A percentile compares a stretch with the other conserved stretches of the same genome.
These are phyloP conservation scores for Erysimum cheiranthoides DNA, from an alignment of 345 rosid genomes.

Conservation along the genomic window DNA sequence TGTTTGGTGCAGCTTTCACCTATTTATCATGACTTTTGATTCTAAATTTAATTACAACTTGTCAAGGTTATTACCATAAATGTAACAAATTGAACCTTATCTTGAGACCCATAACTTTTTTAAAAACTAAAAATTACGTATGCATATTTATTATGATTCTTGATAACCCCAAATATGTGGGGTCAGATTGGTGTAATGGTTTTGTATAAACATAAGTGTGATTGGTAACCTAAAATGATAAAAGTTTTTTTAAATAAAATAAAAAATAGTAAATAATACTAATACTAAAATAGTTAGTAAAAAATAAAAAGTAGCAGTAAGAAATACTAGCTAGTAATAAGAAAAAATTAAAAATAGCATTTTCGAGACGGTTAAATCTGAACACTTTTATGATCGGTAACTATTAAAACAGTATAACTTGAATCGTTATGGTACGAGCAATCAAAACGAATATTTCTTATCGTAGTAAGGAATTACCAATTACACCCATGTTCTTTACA, in stretches of 20 bases:
- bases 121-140: neutral
- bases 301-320: too few relatives aligned
- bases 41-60: neutral
- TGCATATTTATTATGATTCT: neutral
- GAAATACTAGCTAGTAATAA: too few relatives aligned
- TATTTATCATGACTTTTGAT: slow-evolving; percentile 11
- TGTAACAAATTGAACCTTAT: slow-evolving; percentile 14
- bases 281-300: too few relatives aligned
- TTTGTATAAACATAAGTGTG: neutral
- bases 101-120: neutral
- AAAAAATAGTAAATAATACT: too few relatives aligned
- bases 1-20: slow-evolving; percentile 31
- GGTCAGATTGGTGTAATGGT: neutral
- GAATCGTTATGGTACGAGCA: neutral
- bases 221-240: neutral
- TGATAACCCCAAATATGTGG: neutral
- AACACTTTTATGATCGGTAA: too few relatives aligned
- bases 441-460: neutral
- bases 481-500: neutral
- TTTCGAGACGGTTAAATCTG: too few relatives aligned
- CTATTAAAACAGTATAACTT: too few relatives aligned
- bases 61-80: slow-evolving; percentile 2
- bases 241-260: too few relatives aligned
- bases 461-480: neutral
- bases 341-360: too few relatives aligned